Evolutionary conservation across 805 yeast genomes (phyloP), one percentile per base, ranked within the genome.

Genomic region (fission yeast (Schizosaccharomyces pombe)): DNA sequence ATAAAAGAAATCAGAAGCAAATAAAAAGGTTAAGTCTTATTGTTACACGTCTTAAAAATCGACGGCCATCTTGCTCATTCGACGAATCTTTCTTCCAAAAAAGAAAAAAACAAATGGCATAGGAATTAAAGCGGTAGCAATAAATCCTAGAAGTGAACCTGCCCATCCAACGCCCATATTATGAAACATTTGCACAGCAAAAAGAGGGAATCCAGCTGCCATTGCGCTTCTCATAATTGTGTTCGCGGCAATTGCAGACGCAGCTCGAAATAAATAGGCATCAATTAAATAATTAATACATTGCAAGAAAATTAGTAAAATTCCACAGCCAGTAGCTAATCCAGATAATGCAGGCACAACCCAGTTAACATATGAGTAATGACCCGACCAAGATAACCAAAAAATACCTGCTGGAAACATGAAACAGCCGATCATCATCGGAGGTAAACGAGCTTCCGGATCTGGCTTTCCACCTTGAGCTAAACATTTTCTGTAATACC

Each of bases 301-400:
- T 31, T 84, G 76, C 59, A 78, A 69, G 68, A 80, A 80, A 54
- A 80, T 76, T 49, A 76, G 70, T 57, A 80, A 70, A 55, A 79
- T 67, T 34, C 85, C 85, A 57, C 73, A 73, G 19, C 83, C 83
- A 47, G 75, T 72, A 61, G 77, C 72, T 3, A 73, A 54, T 60
- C 82, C 78, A 47, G 80, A 74, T 37, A 74, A 67, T 2, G 82
- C 75, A 55, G 86, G 85, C 19, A 75, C 80, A 62, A 76, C 78
- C 84, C 85, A 83, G 63, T 80, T 94, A 39, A 84, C 76, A 47
- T 67, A 66, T 34, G 79, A 66, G 26, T 43, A 43, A 58, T 76
- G 74, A 63, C 94, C 95, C 8, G 89, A 70, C 95, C 95, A 86
- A 56, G 83, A 76, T 65, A 86, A 72, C 94, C 94, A 82, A 24